Evolutionary conservation across 2,329 filamentous ascomycete genomes (phyloP).

Genomic region (Ceratocystis colombiana): DNA sequence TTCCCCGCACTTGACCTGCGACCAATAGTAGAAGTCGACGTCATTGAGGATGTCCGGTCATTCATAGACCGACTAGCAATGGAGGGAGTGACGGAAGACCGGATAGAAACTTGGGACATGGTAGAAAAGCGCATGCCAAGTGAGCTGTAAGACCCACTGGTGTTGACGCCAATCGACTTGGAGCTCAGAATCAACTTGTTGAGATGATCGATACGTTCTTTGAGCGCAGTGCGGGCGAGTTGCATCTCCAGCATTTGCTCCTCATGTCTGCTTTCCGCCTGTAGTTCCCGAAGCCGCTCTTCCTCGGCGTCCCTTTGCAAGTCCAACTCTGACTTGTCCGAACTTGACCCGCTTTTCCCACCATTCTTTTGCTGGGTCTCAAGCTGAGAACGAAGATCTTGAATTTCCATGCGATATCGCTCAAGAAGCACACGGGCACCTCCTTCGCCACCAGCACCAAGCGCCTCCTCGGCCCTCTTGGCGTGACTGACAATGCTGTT

Average conservation of each 20-base stretch:
- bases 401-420: conserved; percentile 86
- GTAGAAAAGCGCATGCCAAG: conserved; percentile 52
- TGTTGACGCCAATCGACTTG: conserved; percentile 89
- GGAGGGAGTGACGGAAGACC: conserved; percentile 62
- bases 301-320: conserved; percentile 58
- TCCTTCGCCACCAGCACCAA: conserved; percentile 70
- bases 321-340: conserved; percentile 33
- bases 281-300: conserved; percentile 63
- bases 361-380: conserved; percentile 69
- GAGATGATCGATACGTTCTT: conserved; percentile 93
- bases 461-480: conserved; percentile 83
- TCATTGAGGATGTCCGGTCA: conserved; percentile 57
- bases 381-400: conserved; percentile 67
- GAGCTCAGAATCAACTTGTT: conserved; percentile 92
- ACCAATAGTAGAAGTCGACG: conserved; percentile 53
- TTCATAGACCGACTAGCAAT: conserved; percentile 41
- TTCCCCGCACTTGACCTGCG: conserved; percentile 40
- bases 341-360: conserved; percentile 40
- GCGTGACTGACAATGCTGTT: conserved; percentile 97
- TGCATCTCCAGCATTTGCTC: conserved; percentile 99
- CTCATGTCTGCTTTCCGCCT: conserved; percentile 78
- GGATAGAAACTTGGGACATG: conserved; percentile 51
- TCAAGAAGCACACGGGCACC: conserved; percentile 80
- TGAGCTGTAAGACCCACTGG: conserved; percentile 58
- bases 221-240: conserved; percentile 83